Conservation (phyloP, 1,284 basidiomycete species). For the Meira nashicola region DNA sequence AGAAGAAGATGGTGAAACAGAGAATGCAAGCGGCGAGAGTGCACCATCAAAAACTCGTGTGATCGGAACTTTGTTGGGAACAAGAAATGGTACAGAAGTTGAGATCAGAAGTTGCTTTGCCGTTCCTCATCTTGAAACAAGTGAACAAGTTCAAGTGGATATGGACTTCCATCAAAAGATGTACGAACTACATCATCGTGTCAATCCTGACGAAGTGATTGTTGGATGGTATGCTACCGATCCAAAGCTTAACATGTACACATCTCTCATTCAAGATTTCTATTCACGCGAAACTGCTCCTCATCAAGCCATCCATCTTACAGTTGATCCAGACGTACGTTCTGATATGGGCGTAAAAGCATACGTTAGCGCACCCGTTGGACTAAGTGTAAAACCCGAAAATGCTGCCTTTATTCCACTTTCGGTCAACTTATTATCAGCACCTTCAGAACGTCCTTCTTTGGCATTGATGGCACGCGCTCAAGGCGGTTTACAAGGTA, state of each 20-base stretch:
- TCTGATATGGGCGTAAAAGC: slow-evolving; percentile 65
- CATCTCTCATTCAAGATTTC: slow-evolving; percentile 96
- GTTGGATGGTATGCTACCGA: slow-evolving; percentile 68
- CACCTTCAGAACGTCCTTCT: slow-evolving; percentile 53
- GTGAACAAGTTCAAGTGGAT: slow-evolving; percentile 66
- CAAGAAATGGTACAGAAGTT: slow-evolving; percentile 62
- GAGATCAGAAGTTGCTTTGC: slow-evolving; percentile 49
- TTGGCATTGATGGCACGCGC: slow-evolving; percentile 69
- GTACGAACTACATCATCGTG: slow-evolving; percentile 81
- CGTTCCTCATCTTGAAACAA: slow-evolving; percentile 63
- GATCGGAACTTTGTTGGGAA: slow-evolving; percentile 90
- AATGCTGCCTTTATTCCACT: slow-evolving; percentile 50
- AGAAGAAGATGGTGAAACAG: slow-evolving; percentile 21
- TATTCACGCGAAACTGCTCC: slow-evolving; percentile 87
- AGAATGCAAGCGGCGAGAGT: slow-evolving; percentile 55
- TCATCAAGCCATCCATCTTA: slow-evolving; percentile 84
- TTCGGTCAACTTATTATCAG: slow-evolving; percentile 35
- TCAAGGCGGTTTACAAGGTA: slow-evolving; percentile 3
- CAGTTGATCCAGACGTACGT: slow-evolving; percentile 76
- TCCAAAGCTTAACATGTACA: slow-evolving; percentile 86
- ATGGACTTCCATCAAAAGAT: slow-evolving; percentile 92
- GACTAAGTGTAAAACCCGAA: slow-evolving; percentile 43
- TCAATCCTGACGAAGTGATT: slow-evolving; percentile 77
- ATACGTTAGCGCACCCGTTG: slow-evolving; percentile 69
- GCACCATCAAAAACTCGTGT: slow-evolving; percentile 60